These are phyloP conservation scores for Clarkia xantiana DNA, from an alignment of 345 rosid species.

Conservation along the genomic window DNA sequence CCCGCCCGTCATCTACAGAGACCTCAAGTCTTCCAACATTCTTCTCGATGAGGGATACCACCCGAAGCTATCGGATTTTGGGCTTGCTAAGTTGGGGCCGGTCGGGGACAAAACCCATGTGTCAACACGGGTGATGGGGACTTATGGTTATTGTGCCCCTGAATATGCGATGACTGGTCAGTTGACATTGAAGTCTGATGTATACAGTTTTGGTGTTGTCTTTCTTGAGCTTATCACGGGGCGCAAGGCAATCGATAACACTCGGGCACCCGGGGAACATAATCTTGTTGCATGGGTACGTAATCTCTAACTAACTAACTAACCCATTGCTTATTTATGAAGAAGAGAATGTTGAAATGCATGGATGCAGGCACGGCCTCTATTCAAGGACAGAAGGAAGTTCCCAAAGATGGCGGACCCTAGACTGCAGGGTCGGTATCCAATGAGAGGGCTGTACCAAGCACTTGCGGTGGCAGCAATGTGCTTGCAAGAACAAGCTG, in stretches of 20 bases:
- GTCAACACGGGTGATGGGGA: constrained; percentile 89
- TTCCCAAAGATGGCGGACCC: constrained; percentile 98
- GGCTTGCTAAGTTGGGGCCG: constrained; percentile 92
- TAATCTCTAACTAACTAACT: not conserved
- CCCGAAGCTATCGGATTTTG: constrained; percentile 92
- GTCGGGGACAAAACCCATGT: constrained; percentile 98
- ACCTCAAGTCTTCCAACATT: constrained; percentile 86
- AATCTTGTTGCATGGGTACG: constrained; percentile 97
- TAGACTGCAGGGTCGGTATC: constrained; percentile 70
- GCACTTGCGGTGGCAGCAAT: constrained; percentile 98
- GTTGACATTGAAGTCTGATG: constrained; percentile 88
- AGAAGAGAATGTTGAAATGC: constrained; percentile 5
- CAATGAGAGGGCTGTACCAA: constrained; percentile 91
- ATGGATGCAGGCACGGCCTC: constrained; percentile 69
- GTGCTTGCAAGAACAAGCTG: constrained; percentile 98
- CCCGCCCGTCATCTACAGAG: constrained; percentile 95
- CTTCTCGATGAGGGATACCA: constrained; percentile 88
- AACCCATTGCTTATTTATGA: no score
- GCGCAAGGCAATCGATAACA: constrained; percentile 87
- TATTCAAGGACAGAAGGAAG: constrained; percentile 90
- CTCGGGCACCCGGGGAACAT: constrained; percentile 67
- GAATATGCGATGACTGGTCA: constrained; percentile 99
- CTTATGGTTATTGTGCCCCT: constrained; percentile 98
- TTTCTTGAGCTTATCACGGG: constrained; percentile 94
- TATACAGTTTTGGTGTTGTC: constrained; percentile 95